Conservation (phyloP, 352 stramenopile species). For the Globisporangium ultimum region DNA sequence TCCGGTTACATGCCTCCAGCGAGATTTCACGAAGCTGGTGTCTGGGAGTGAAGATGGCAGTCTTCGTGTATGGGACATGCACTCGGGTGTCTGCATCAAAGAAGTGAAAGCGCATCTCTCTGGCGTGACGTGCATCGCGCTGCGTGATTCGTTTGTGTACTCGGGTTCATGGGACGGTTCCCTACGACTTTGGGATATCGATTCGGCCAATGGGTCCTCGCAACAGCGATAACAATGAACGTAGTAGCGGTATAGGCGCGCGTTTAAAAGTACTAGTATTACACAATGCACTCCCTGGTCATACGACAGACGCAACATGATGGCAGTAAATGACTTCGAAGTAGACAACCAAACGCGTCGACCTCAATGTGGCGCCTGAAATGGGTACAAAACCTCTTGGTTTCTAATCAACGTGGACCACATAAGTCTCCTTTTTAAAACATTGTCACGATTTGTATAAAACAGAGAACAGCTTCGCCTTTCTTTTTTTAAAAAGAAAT, state of each 20-base stretch:
- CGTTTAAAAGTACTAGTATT: no score
- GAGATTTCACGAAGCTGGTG: conserved; percentile 79
- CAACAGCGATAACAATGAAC: neutral
- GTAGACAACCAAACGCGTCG: no score
- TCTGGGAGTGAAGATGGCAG: conserved; percentile 73
- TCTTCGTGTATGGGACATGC: conserved; percentile 77
- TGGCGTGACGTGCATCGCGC: conserved; percentile 57
- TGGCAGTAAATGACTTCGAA: no score
- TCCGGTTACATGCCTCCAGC: conserved; percentile 59
- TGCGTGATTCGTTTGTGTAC: conserved; percentile 63
- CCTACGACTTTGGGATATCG: conserved; percentile 66
- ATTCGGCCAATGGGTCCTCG: conserved; percentile 11
- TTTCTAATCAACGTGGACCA: no score
- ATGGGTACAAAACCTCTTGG: no score
- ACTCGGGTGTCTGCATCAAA: conserved; percentile 64
- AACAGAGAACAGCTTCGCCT: neutral
- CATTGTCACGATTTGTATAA: neutral
- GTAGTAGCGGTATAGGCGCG: no score
- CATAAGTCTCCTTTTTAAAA: neutral
- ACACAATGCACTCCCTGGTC: no score
- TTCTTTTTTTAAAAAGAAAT: neutral
- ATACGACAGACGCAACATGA: no score
- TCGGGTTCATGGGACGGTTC: conserved; percentile 76
- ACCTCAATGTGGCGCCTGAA: no score
- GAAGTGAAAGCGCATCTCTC: conserved; percentile 56